A percentile compares a stretch with the other conserved stretches of the same genome.
These are phyloP conservation scores for Buxus sempervirens DNA, from an alignment of 164 flowering plant genomes.

Conservation along the genomic window DNA sequence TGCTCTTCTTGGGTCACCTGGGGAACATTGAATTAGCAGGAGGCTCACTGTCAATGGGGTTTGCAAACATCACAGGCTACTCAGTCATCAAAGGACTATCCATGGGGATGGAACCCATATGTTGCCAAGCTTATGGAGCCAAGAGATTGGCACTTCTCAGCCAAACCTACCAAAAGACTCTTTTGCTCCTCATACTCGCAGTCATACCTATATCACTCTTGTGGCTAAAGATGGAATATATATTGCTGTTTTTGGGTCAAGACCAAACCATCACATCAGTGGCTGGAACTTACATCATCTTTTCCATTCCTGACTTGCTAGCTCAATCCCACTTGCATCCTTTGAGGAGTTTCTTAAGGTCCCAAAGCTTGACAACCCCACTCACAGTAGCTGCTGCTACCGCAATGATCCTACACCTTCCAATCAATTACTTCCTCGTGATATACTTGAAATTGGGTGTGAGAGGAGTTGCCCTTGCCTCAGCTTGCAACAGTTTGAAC, in stretches of 20 bases:
- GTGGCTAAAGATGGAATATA: constrained; percentile 54
- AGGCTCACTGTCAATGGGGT: constrained; percentile 46
- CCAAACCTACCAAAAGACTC: constrained; percentile 43
- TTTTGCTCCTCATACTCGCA: constrained; percentile 39
- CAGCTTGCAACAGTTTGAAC: constrained; percentile 38
- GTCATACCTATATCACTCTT: constrained; percentile 36
- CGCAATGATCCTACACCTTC: constrained; percentile 37
- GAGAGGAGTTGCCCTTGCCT: constrained; percentile 43
- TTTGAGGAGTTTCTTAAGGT: constrained; percentile 39
- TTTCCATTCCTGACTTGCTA: constrained; percentile 49
- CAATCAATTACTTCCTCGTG: constrained; percentile 45
- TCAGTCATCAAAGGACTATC: constrained; percentile 54
- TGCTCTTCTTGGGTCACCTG: constrained; percentile 48
- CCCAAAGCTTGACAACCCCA: constrained; percentile 48
- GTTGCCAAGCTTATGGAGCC: constrained; percentile 69
- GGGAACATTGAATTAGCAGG: constrained; percentile 52
- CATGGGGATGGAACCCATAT: constrained; percentile 67
- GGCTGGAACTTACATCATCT: constrained; percentile 41
- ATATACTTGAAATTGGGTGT: constrained; percentile 36
- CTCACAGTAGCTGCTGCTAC: constrained; percentile 28
- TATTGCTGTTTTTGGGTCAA: constrained; percentile 46
- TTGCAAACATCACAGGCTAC: constrained; percentile 52
- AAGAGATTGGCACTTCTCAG: constrained; percentile 40
- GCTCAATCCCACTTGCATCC: constrained; percentile 45
- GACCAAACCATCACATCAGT: constrained; percentile 35